A percentile compares a stretch with the other conserved stretches of the same genome.
phyloP scores from a whole-genome alignment of 1,139 yeast genomes.

The Sugiyamaella neomexicana region DNA sequence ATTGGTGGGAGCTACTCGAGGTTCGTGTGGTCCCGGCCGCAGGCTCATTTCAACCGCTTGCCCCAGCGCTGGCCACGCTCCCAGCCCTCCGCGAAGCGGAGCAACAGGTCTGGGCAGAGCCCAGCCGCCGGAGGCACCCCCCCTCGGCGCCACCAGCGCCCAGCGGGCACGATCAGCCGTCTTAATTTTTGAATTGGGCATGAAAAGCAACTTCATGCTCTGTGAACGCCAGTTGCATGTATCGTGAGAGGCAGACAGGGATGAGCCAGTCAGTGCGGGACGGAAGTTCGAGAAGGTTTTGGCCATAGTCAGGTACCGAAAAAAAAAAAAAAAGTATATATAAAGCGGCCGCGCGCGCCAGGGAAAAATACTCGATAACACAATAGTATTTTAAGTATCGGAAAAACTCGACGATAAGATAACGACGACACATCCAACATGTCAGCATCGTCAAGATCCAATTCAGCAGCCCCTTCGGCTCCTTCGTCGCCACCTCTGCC shows the following conservation, averaged over 20 bases:
- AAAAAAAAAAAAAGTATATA: neutral
- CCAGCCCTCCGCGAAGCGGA: neutral
- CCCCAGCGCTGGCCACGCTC: neutral
- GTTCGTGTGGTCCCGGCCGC: too few species aligned
- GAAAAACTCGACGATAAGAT: neutral
- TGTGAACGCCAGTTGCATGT: neutral
- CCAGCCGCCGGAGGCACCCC: neutral
- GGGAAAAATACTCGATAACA: neutral
- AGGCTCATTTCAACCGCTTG: too few species aligned
- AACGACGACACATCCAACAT: neutral
- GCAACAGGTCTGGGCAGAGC: neutral
- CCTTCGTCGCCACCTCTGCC: constrained; percentile 21
- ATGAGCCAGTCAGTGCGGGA: neutral
- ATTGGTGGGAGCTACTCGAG: too few species aligned
- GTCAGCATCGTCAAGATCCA: neutral
- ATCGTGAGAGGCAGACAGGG: neutral
- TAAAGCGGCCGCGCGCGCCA: neutral
- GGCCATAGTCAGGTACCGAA: neutral
- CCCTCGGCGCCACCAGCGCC: neutral
- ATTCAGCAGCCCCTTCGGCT: neutral
- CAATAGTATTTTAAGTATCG: neutral
- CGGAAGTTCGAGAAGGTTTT: neutral
- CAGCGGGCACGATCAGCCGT: neutral
- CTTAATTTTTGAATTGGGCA: neutral
- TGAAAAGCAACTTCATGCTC: neutral